Percentiles rank a stretch among this genome's conserved stretches.
phyloP scores from a whole-genome alignment of 2,329 filamentous ascomycete species.

The Talaromyces sp. region DNA sequence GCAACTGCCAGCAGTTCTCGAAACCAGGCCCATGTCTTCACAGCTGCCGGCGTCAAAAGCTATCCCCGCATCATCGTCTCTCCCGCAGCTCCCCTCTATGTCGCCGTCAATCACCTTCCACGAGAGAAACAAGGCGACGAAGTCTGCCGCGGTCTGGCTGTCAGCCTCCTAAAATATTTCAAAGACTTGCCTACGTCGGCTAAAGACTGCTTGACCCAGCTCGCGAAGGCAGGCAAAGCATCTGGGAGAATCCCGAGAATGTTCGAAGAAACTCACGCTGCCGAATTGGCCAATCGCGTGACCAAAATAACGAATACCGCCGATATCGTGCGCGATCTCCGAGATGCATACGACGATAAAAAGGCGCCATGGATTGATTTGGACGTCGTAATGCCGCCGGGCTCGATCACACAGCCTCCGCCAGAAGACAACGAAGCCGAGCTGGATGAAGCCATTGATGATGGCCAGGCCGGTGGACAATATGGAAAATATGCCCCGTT shows the following conservation, averaged over 20 bases:
- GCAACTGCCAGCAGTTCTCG: conserved; percentile 88
- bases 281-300: conserved; percentile 81
- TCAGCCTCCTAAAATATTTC: conserved; percentile 92
- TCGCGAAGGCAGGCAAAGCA: conserved; percentile 47
- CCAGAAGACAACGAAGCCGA: conserved; percentile 57
- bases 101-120: conserved; percentile 81
- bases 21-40: conserved; percentile 90
- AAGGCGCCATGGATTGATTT: conserved; percentile 79
- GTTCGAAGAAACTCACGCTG: conserved; percentile 89
- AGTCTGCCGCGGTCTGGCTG: conserved; percentile 81
- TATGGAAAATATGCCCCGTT: conserved; percentile 74
- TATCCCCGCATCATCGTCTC: conserved; percentile 90
- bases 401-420: conserved; percentile 50
- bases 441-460: conserved; percentile 20
- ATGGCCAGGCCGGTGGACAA: conserved; percentile 34
- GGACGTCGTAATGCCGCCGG: conserved; percentile 77
- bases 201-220: conserved; percentile 61
- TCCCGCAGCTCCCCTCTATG: conserved; percentile 84
- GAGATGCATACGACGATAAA: conserved; percentile 72
- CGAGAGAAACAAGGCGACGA: conserved; percentile 95
- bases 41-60: conserved; percentile 79
- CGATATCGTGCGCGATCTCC: conserved; percentile 67
- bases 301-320: conserved; percentile 69
- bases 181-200: conserved; percentile 72
- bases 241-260: conserved; percentile 61